Conservation (phyloP, 768 basidiomycete species). For the Phylloporus scabripes region DNA sequence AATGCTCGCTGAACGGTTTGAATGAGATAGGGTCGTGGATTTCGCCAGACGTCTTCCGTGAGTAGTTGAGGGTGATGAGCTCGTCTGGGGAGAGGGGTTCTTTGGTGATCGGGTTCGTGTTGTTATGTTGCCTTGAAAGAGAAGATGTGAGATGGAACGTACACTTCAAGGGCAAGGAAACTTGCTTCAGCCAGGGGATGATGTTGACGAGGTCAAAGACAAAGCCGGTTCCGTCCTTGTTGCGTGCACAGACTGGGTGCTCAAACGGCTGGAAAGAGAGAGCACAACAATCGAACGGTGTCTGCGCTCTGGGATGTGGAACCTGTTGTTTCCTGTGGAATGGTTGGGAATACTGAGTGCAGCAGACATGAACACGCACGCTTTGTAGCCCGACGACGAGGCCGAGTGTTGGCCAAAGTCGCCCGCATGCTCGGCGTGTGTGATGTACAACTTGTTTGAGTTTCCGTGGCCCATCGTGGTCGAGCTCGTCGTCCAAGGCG, state of each 20-base stretch:
- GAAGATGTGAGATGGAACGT: slow-evolving; percentile 7
- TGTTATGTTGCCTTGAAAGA: slow-evolving; percentile 65
- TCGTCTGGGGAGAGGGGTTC: slow-evolving; percentile 64
- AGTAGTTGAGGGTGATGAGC: slow-evolving; percentile 75
- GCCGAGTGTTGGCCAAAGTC: slow-evolving; percentile 77
- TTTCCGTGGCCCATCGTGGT: slow-evolving; percentile 76
- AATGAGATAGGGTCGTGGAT: slow-evolving; percentile 96
- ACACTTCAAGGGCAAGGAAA: slow-evolving; percentile 10
- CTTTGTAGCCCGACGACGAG: slow-evolving; percentile 68
- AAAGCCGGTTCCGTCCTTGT: slow-evolving; percentile 69
- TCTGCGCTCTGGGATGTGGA: slow-evolving; percentile 56
- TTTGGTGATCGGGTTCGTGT: slow-evolving; percentile 73
- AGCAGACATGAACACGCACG: slow-evolving; percentile 37
- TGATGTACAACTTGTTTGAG: slow-evolving; percentile 82
- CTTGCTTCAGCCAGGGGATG: slow-evolving; percentile 90
- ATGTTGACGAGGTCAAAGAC: slow-evolving; percentile 92
- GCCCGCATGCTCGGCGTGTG: slow-evolving; percentile 82
- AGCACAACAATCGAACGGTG: slow-evolving; percentile 89
- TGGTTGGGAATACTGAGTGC: slow-evolving; percentile 3
- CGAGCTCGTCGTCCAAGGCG: slow-evolving; percentile 1
- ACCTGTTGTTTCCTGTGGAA: slow-evolving; percentile 58
- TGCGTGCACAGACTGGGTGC: slow-evolving; percentile 84
- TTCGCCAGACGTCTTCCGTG: slow-evolving; percentile 79
- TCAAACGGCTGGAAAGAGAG: slow-evolving; percentile 86
- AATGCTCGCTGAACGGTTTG: slow-evolving; percentile 95